Percentiles rank a stretch among this genome's conserved stretches.
Evolutionary conservation across 2,329 filamentous ascomycete species (phyloP).

Genomic region (Colletotrichum salicis): DNA sequence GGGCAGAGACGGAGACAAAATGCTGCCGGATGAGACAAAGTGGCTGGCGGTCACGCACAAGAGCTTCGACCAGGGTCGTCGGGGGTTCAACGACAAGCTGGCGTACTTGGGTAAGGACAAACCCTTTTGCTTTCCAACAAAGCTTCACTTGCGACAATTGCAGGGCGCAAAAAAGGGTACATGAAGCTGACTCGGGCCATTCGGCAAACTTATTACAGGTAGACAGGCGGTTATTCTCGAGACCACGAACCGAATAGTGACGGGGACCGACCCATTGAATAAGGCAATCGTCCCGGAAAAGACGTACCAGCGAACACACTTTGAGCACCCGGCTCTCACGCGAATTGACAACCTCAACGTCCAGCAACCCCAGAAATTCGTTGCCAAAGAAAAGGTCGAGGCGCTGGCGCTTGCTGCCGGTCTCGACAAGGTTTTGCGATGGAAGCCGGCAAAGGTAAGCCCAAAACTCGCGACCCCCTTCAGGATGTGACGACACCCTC

Average conservation of each 20-base stretch:
- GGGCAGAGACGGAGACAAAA: constrained; percentile 75
- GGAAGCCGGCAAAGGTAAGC: constrained; percentile 86
- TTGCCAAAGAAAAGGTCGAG: constrained; percentile 74
- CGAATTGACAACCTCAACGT: constrained; percentile 78
- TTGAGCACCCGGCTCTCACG: constrained; percentile 75
- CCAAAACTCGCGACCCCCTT: neutral
- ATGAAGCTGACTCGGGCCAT: constrained; percentile 21
- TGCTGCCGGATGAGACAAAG: constrained; percentile 91
- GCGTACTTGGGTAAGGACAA: constrained; percentile 81
- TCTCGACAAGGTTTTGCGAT: constrained; percentile 80
- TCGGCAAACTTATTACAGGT: constrained; percentile 37
- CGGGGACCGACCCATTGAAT: constrained; percentile 51
- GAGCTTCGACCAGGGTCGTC: constrained; percentile 94
- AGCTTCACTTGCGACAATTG: constrained; percentile 8
- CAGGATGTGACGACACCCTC: neutral
- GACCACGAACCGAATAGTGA: constrained; percentile 64
- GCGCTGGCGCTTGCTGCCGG: constrained; percentile 76
- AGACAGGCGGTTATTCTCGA: constrained; percentile 43
- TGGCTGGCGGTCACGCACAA: constrained; percentile 98
- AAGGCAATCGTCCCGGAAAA: constrained; percentile 51
- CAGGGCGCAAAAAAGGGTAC: too few relatives aligned
- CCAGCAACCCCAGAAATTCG: constrained; percentile 68
- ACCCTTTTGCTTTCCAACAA: neutral
- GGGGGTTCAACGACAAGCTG: constrained; percentile 93
- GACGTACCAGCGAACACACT: constrained; percentile 69